Evolutionary conservation across 2,329 filamentous ascomycete species (phyloP).

Genomic region (Helminthosporium solani): DNA sequence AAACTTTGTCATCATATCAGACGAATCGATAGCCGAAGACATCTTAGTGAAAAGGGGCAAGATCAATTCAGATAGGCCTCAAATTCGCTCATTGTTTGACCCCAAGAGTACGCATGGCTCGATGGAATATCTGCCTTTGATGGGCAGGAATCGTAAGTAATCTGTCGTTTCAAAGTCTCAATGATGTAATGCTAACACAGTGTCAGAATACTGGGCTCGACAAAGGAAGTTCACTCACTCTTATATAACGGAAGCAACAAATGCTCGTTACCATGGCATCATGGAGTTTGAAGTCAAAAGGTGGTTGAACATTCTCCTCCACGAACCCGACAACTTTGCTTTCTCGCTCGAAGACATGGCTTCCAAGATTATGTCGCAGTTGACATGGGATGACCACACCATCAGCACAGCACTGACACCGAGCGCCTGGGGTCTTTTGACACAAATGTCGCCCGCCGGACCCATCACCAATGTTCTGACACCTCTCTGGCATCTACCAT

Average conservation of each 20-base stretch:
- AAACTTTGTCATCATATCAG: slow-evolving; percentile 52
- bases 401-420: slow-evolving; percentile 52
- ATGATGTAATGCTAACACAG: slow-evolving; percentile 9
- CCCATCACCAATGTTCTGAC: slow-evolving; percentile 60
- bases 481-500: slow-evolving; percentile 56
- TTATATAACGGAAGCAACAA: slow-evolving; percentile 51
- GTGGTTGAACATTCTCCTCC: slow-evolving; percentile 52
- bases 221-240: slow-evolving; percentile 56
- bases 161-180: background rate
- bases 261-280: slow-evolving; percentile 47
- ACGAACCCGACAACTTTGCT: slow-evolving; percentile 54
- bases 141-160: slow-evolving; percentile 56
- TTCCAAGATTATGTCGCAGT: slow-evolving; percentile 57
- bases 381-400: slow-evolving; percentile 56
- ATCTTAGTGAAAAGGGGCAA: slow-evolving; percentile 55
- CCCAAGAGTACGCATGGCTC: slow-evolving; percentile 57
- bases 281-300: slow-evolving; percentile 58
- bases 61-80: slow-evolving; percentile 54
- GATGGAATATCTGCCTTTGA: slow-evolving; percentile 58
- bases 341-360: slow-evolving; percentile 58
- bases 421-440: slow-evolving; percentile 58
- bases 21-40: slow-evolving; percentile 56
- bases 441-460: slow-evolving; percentile 59
- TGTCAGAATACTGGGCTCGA: slow-evolving; percentile 55
- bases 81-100: slow-evolving; percentile 54